Conservation (phyloP, 2,329 filamentous ascomycete species). For the Colletotrichum cordylinicola region DNA sequence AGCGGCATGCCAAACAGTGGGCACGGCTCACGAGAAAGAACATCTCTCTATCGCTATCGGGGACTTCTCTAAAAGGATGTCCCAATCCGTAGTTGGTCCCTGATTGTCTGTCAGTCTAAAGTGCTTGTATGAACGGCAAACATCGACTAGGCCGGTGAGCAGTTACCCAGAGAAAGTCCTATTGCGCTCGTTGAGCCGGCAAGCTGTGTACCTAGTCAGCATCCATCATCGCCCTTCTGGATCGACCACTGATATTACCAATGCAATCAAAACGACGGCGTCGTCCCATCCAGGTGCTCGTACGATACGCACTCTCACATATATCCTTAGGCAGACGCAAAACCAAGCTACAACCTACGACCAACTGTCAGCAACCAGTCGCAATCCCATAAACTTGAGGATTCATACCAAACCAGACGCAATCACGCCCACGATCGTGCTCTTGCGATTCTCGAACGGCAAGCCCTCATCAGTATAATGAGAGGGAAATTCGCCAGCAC, state of each 20-base stretch:
- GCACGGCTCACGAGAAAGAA: background rate
- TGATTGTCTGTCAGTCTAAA: background rate
- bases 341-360: background rate
- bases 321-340: slow-evolving; percentile 1
- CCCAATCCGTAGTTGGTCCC: slow-evolving; percentile 1
- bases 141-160: background rate
- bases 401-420: background rate
- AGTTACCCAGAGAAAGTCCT: background rate
- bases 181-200: background rate
- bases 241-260: too few relatives aligned
- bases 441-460: background rate
- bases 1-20: background rate
- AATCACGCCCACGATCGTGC: background rate
- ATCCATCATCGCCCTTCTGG: fast-evolving
- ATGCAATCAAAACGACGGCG: background rate
- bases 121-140: too few relatives aligned
- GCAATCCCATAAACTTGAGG: too few relatives aligned
- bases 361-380: background rate
- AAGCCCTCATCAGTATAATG: slow-evolving; percentile 6
- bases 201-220: background rate
- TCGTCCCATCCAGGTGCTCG: slow-evolving; percentile 7
- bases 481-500: background rate
- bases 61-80: background rate
- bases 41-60: slow-evolving; percentile 1
- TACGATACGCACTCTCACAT: background rate